These are phyloP conservation scores for Entomortierella beljakovae DNA, from an alignment of 192 early-diverging fungal species.

Conservation along the genomic window DNA sequence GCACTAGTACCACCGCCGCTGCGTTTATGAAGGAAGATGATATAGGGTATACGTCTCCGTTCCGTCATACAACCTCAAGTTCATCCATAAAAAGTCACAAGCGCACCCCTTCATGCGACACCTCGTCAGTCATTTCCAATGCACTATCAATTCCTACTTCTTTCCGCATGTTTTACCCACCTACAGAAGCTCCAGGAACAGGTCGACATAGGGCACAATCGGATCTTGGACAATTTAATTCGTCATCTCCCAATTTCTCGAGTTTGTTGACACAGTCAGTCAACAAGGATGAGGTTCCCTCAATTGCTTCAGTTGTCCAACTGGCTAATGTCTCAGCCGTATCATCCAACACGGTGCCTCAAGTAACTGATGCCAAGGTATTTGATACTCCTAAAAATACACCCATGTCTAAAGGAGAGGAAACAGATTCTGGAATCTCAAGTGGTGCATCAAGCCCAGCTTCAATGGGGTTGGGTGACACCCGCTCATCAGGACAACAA, in stretches of 20 bases:
- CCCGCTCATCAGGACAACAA: not conserved
- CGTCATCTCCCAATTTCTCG: not conserved
- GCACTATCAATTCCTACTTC: conserved; percentile 1
- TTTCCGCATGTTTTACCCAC: not conserved
- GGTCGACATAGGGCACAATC: not conserved
- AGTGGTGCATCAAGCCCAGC: conserved; percentile 12
- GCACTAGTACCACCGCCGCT: not conserved
- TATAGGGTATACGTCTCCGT: conserved; percentile 50
- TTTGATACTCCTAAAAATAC: not conserved
- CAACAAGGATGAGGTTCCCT: not conserved
- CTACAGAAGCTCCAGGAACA: not conserved
- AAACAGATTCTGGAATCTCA: conserved; percentile 14
- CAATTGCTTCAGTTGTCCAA: not conserved
- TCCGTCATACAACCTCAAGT: conserved; percentile 38
- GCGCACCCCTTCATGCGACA: conserved; percentile 34
- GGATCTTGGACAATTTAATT: conserved; percentile 1
- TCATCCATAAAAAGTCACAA: conserved; percentile 44
- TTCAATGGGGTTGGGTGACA: not conserved
- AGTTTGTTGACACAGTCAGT: not conserved
- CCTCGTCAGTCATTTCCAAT: not conserved
- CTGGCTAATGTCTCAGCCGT: not conserved
- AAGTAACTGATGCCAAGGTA: not conserved
- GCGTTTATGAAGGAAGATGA: conserved; percentile 17
- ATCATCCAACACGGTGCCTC: not conserved
- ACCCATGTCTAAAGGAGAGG: not conserved